Conservation (phyloP, 2,329 filamentous ascomycete species). For the Pestalotiopsis fici region DNA sequence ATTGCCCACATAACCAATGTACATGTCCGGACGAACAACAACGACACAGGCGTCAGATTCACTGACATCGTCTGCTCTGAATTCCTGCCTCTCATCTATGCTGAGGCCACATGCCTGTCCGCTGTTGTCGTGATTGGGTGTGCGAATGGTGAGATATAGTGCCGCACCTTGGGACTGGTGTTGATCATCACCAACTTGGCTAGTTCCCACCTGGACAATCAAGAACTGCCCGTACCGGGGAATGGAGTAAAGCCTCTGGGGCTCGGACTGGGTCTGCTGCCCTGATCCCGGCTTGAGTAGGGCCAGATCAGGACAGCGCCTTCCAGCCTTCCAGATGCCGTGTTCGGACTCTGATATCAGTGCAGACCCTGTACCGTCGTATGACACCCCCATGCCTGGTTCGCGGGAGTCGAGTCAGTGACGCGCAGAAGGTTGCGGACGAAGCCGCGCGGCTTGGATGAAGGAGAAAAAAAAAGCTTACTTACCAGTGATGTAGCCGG, state of each 20-base stretch:
- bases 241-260: conserved; percentile 31
- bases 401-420: neutral
- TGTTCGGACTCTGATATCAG: conserved; percentile 31
- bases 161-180: conserved; percentile 10
- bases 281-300: conserved; percentile 12
- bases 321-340: conserved; percentile 38
- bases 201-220: conserved; percentile 21
- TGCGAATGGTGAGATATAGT: neutral
- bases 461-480: conserved; percentile 15
- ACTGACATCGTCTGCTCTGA: conserved; percentile 30
- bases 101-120: neutral
- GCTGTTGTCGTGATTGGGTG: neutral
- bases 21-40: conserved; percentile 41
- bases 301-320: conserved; percentile 37
- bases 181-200: neutral
- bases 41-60: conserved; percentile 28
- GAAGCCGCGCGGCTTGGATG: neutral
- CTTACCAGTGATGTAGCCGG: conserved; percentile 46
- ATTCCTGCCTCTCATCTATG: conserved; percentile 13
- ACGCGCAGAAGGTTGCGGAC: neutral
- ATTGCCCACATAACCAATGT: conserved; percentile 35
- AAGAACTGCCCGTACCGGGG: conserved; percentile 32
- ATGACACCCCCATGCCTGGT: conserved; percentile 42
- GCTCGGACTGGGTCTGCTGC: neutral
- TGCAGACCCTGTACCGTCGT: conserved; percentile 34